These are phyloP conservation scores for Mycena vulgaris DNA, from an alignment of 768 basidiomycete species.

Conservation along the genomic window DNA sequence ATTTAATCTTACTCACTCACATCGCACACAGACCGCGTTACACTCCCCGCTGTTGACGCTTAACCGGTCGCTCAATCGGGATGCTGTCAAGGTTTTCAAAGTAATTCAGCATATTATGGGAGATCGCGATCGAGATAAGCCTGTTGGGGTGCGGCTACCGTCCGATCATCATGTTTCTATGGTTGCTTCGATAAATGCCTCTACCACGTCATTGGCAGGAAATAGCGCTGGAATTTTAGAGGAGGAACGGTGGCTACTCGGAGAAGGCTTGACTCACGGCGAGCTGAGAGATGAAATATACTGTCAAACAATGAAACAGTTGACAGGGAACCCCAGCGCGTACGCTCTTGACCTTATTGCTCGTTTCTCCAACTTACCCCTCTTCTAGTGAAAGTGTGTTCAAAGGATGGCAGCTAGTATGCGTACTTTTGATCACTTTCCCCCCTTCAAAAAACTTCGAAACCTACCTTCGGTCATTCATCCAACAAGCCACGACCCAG, in stretches of 20 bases:
- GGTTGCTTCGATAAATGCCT: conserved; percentile 60
- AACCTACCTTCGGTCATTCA: conserved; percentile 84
- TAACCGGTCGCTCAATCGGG: conserved; percentile 75
- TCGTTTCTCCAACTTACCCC: conserved; percentile 14
- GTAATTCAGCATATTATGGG: conserved; percentile 95
- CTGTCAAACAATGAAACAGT: conserved; percentile 93
- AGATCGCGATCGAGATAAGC: conserved; percentile 83
- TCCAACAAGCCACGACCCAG: conserved; percentile 76
- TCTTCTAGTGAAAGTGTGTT: conserved; percentile 81
- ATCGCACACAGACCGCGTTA: conserved; percentile 66
- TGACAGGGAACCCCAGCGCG: conserved; percentile 86
- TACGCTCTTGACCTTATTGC: conserved; percentile 56
- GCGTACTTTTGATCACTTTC: conserved; percentile 92
- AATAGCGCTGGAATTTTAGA: conserved; percentile 69
- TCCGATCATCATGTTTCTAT: conserved; percentile 62
- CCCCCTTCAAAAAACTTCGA: conserved; percentile 96
- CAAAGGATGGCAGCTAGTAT: conserved; percentile 94
- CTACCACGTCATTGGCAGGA: conserved; percentile 61
- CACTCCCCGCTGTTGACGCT: conserved; percentile 82
- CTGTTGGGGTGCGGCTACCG: conserved; percentile 64
- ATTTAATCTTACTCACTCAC: conserved; percentile 14
- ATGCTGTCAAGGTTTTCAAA: conserved; percentile 90
- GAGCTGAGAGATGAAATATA: conserved; percentile 95
- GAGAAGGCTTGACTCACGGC: conserved; percentile 83
- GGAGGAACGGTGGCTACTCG: conserved; percentile 90